Base-by-base conservation (phyloP, 305 asterid genomes). In the Fraxinus greggii region DNA sequence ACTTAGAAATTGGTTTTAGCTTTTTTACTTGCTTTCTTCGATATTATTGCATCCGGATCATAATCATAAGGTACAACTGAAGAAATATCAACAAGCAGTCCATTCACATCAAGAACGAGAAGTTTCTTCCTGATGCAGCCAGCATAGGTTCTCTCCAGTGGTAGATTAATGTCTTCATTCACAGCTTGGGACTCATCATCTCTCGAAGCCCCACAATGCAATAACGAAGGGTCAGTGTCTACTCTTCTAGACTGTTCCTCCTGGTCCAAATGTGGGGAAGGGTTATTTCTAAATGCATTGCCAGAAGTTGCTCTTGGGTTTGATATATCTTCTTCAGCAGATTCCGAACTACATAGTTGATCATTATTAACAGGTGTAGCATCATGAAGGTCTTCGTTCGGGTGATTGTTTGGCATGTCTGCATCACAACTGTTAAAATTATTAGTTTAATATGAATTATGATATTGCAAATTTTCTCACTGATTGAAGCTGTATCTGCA, bases 31-130 rank as follows among this genome's bases (percentile, higher is more conserved):
- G 98, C 91, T 90, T 90, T 93, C 88, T 82, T 86, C 33, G 84
- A 67, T 83, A 95, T 87, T 65, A 90, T 85, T 48, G 79, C 87
- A 78, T 90, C 95, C 5, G 92, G 90, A 17, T 88, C 89, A 73
- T 83, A 85, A 79, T 86, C 83, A 70, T 88, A 86, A 76, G 93
- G 94, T 65, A 89, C 86, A 36, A 81, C 79, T 0, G 90, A 83
- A 38, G 84, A 88, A 81, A 93, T 92, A 84, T 92, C 92, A 74
- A 91, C 91, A 77, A 96, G 96, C 76, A 96, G 88, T 54, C 98
- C 99, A 85, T 94, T 96, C 76, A 96, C 82, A 87, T 96, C 98
- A 78, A 96, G 98, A 59, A 96, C 98, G 61, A 94, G 95, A 87
- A 94, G 98, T 87, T 96, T 96, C 88, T 92, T 95, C 79, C 81